Evolutionary conservation across 306 rosid genomes (phyloP), one percentile per base, ranked within the genome.

Genomic region (Astragalus membranaceus): DNA sequence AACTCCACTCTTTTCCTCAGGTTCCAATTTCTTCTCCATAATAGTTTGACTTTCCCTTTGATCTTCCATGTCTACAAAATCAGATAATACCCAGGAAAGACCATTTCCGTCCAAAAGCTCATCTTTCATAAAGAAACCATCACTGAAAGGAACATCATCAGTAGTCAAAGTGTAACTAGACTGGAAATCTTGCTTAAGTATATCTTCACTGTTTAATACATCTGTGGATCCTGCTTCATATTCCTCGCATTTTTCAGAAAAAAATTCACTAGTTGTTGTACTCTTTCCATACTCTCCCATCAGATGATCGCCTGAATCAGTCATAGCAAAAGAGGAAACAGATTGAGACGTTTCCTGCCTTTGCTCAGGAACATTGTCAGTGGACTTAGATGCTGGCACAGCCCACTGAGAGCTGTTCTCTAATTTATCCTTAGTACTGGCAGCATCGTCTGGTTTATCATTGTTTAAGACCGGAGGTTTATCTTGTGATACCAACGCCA

Each of bases 71-170:
- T 73, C 89, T 53, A 79, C 79, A 64, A 87, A 57, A 64, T 86
- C 96, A 52, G 95, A 71, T 39, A 95, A 37, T 54, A 87, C 96
- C 99, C 99, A 95, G 29, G 99, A 84, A 46, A 95, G 99, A 80
- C 96, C 96, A 78, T 95, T 95, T 64, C 95, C 99, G 75, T 91
- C 97, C 81, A 95, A 76, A 78, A 95, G 88, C 30, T 89, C 99
- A 63, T 95, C 99, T 87, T 91, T 91, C 35, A 91, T 87, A 82
- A 78, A 87, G 67, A 90, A 81, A 60, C 73, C 77, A 15, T 91
- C 99, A 57, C 89, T 81, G 75, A 87, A 89, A 53, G 97, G 85
- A 75, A 91, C 86, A 65, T 89, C 90, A 76, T 86, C 88, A 62
- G 80, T 85, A 15, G 95, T 81, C 75, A 94, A 70, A 70, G 82